Evolutionary conservation across 164 flowering plant genomes (phyloP), one percentile per base, ranked within the genome.

Genomic region (Aristolochia fimbriata): DNA sequence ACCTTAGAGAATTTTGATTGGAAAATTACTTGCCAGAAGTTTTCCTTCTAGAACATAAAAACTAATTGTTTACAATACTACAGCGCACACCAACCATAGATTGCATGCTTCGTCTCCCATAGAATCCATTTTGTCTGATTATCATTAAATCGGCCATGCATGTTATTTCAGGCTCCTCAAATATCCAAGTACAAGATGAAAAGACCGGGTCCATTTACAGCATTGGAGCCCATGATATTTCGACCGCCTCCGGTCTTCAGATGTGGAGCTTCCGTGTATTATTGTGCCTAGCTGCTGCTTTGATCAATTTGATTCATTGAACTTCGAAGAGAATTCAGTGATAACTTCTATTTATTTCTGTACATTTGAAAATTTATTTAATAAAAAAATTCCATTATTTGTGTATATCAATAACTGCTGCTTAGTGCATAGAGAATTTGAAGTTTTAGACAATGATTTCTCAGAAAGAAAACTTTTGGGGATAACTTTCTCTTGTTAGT

Each of bases 171-270:
- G 64, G 88, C 58, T 90, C 97, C 41, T 87, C 97, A 56, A 87
- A 77, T 76, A 86, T 87, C 58, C 64, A 83, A 76, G 72, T 90
- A 70, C 68, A 70, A 74, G 95, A 90, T 72, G 92, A 82, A 53
- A 77, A 68, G 62, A 77, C 86, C 21, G 91, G 94, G 66, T 71
- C 81, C 13, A 79, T 82, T 27, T 86, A 83, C 76, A 65, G 71
- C 59, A 81, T 89, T 11, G 48, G 55, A 14, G 47, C 61, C 22
- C 68, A 70, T 45, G 58, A 71, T 57, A 25, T 80, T 48, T 51
- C 80, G 62, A 64, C 56, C 22, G 65, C 75, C 19, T 16, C 60
- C 60, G 31, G 64, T 54, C 33, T 52, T 23, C 41, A 48, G 53
- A 15, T 59, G 4, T 62, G 66, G 27, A 20, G 62, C 16, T 15